A percentile compares a stretch with the other conserved stretches of the same genome.
Evolutionary conservation across 352 stramenopile species (phyloP).

Genomic region (Phytophthora ramorum): DNA sequence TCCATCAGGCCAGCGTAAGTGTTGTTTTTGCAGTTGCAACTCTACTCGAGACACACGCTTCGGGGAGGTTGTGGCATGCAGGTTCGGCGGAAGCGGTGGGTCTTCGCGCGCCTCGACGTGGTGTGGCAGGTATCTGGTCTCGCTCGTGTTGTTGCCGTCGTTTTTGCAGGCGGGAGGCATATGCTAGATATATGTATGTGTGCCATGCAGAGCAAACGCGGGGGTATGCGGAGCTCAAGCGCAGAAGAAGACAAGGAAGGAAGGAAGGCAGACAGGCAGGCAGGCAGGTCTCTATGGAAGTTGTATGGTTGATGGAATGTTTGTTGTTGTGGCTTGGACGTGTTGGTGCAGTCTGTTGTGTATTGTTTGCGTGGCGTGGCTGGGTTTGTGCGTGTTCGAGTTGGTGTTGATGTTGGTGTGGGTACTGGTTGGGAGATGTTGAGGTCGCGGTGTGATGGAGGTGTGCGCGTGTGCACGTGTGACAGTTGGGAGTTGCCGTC

Average conservation of each 20-base stretch:
- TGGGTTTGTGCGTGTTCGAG: not conserved
- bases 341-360: no score
- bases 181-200: not conserved
- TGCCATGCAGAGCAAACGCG: not conserved
- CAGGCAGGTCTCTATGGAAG: not conserved
- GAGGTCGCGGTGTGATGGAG: not conserved
- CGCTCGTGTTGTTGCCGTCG: conserved; percentile 4
- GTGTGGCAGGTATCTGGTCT: not conserved
- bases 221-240: not conserved
- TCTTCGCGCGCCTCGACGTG: no score
- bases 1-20: conserved; percentile 6
- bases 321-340: not conserved
- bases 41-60: conserved; percentile 3
- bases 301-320: not conserved
- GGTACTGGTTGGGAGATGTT: not conserved
- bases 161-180: no score
- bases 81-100: conserved; percentile 1
- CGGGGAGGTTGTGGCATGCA: conserved; percentile 32
- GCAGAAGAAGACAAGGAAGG: not conserved
- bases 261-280: not conserved
- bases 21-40: conserved; percentile 2
- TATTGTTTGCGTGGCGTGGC: not conserved
- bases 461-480: not conserved
- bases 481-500: not conserved
- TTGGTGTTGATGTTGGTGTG: not conserved